Percentiles rank a stretch among this genome's conserved stretches.
phyloP scores from a whole-genome alignment of 257 asterid genomes.

The Eucommia ulmoides region DNA sequence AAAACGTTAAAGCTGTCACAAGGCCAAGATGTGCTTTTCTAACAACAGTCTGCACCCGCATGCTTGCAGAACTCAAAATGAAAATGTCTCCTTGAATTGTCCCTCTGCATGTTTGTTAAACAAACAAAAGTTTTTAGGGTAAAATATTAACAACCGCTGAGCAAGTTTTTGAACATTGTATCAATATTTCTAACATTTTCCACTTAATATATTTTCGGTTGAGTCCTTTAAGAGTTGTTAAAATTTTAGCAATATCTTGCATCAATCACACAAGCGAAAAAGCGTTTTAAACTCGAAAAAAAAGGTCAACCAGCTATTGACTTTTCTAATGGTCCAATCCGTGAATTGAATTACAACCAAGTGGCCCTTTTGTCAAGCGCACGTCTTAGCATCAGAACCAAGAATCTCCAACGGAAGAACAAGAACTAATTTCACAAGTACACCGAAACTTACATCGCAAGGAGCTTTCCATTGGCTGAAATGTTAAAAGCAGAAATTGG shows the following conservation, averaged over 20 bases:
- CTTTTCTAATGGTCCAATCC: too few relatives aligned
- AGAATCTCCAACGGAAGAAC: not conserved
- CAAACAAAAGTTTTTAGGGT: not conserved
- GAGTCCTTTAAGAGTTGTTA: not conserved
- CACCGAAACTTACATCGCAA: constrained; percentile 51
- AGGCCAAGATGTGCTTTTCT: constrained; percentile 91
- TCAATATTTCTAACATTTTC: not conserved
- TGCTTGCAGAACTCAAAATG: constrained; percentile 34
- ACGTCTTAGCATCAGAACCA: too few relatives aligned
- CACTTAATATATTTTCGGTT: not conserved
- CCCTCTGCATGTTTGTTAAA: constrained; percentile 50
- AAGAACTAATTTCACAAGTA: not conserved
- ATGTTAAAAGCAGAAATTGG: constrained; percentile 76
- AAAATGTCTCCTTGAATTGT: constrained; percentile 64
- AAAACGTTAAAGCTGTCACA: constrained; percentile 67
- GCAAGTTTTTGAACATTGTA: not conserved
- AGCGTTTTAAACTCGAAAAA: too few relatives aligned
- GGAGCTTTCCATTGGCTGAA: constrained; percentile 75
- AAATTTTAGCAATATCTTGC: not conserved
- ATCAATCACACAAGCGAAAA: not conserved
- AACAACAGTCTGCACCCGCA: constrained; percentile 40
- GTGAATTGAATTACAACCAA: too few relatives aligned
- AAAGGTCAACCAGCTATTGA: too few relatives aligned
- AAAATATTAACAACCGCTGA: not conserved
- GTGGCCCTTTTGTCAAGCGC: too few relatives aligned